A percentile compares a stretch with the other conserved stretches of the same genome.
phyloP scores from a whole-genome alignment of 805 yeast genomes.

The Limtongia smithiae region DNA sequence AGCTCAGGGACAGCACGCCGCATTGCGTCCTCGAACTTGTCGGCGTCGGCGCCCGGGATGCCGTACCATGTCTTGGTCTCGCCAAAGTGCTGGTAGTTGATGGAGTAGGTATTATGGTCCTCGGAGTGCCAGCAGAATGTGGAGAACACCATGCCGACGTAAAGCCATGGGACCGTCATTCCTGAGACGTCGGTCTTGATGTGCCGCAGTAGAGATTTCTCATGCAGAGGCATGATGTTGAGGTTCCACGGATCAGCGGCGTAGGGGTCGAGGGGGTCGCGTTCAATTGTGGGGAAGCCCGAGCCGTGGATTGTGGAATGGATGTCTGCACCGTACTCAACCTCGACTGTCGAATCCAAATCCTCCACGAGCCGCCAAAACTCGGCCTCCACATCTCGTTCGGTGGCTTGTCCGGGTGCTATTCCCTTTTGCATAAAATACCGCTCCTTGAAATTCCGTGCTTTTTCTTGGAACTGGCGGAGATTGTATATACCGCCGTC shows the following conservation, averaged over 20 bases:
- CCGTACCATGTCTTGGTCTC: constrained; percentile 92
- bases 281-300: constrained; percentile 38
- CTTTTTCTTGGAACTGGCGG: constrained; percentile 55
- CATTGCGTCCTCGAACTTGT: constrained; percentile 62
- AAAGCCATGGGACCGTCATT: constrained; percentile 94
- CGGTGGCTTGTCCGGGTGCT: constrained; percentile 9
- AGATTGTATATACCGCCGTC: constrained; percentile 59
- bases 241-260: constrained; percentile 41
- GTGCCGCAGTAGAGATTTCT: constrained; percentile 37
- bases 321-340: constrained; percentile 43
- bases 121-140: constrained; percentile 98
- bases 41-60: constrained; percentile 66
- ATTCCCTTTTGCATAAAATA: constrained; percentile 30
- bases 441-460: constrained; percentile 47
- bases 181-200: constrained; percentile 58
- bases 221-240: constrained; percentile 37
- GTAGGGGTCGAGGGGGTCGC: constrained; percentile 35
- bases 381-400: constrained; percentile 34
- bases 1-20: constrained; percentile 69
- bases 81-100: constrained; percentile 89
- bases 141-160: constrained; percentile 82
- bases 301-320: constrained; percentile 39
- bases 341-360: constrained; percentile 35
- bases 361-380: constrained; percentile 40
- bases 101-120: constrained; percentile 87